Evolutionary conservation across 305 asterid species (phyloP).

Genomic region (Fraxinus velutina): DNA sequence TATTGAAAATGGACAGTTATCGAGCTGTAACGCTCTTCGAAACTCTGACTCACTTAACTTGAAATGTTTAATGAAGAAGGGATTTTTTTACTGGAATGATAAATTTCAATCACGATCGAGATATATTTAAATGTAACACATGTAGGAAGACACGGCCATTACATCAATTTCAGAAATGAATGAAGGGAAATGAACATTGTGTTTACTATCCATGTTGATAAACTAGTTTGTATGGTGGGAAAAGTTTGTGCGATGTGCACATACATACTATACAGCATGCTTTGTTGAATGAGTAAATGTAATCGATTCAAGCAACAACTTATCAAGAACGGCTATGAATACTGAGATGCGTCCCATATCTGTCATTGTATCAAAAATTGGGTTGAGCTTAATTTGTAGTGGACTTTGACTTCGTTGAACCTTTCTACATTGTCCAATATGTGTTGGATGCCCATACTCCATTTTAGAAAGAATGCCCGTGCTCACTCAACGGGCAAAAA

Average conservation of each 20-base stretch:
- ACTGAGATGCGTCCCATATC: not conserved
- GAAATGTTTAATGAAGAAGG: not conserved
- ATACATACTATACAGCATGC: not conserved
- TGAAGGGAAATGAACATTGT: not conserved
- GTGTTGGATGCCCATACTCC: not conserved
- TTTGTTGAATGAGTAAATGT: not conserved
- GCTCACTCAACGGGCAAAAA: too few relatives aligned
- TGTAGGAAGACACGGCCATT: not conserved
- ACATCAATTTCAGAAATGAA: not conserved
- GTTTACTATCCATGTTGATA: not conserved
- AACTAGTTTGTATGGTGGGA: not conserved
- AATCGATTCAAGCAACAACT: not conserved
- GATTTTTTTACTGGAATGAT: too few relatives aligned
- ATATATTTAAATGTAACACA: too few relatives aligned
- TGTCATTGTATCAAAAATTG: not conserved
- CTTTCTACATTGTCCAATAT: not conserved
- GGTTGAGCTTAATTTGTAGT: not conserved
- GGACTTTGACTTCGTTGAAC: not conserved
- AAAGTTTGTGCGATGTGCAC: not conserved
- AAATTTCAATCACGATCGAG: not conserved
- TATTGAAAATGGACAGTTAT: not conserved
- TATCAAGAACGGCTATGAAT: not conserved
- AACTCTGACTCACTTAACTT: too few relatives aligned
- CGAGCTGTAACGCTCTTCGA: not conserved
- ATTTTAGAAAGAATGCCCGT: not conserved